A percentile compares a stretch with the other conserved stretches of the same genome.
phyloP scores from a whole-genome alignment of 805 yeast species.

The Candida coleopterorum region DNA sequence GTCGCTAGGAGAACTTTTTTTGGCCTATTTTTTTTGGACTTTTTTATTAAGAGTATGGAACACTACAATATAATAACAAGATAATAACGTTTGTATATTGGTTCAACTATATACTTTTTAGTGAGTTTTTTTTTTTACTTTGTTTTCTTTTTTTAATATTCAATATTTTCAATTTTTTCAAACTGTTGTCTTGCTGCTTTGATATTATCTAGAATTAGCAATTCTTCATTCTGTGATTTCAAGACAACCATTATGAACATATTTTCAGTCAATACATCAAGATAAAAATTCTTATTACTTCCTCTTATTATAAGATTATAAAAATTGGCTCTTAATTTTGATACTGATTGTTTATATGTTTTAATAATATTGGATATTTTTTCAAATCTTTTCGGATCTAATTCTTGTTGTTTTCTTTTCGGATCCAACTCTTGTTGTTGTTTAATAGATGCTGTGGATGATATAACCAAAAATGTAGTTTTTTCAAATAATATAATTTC shows the following conservation, averaged over 20 bases:
- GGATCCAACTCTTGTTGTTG: slow-evolving; percentile 16
- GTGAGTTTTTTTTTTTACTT: too few relatives aligned
- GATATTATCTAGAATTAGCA: slow-evolving; percentile 51
- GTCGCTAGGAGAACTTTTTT: too few relatives aligned
- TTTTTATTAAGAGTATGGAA: too few relatives aligned
- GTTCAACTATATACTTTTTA: too few relatives aligned
- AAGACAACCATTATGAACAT: slow-evolving; percentile 59
- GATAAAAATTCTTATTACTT: slow-evolving; percentile 39
- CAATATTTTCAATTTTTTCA: slow-evolving; percentile 38
- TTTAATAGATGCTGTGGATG: slow-evolving; percentile 47
- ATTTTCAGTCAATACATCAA: slow-evolving; percentile 55
- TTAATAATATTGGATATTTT: slow-evolving; percentile 91
- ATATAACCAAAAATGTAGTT: slow-evolving; percentile 82
- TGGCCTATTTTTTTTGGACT: too few relatives aligned
- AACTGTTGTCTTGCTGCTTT: slow-evolving; percentile 54
- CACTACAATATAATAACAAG: too few relatives aligned
- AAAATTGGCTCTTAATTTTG: slow-evolving; percentile 81
- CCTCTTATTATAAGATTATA: slow-evolving; percentile 71
- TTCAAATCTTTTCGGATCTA: slow-evolving; percentile 92
- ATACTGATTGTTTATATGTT: slow-evolving; percentile 88
- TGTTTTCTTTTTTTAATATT: slow-evolving; percentile 6
- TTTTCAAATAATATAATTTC: slow-evolving; percentile 90
- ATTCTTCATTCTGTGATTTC: slow-evolving; percentile 35
- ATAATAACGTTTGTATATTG: too few relatives aligned
- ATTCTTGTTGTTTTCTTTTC: slow-evolving; percentile 13